Conservation (phyloP, 257 asterid species). For the Solanum tarapatanum region DNA sequence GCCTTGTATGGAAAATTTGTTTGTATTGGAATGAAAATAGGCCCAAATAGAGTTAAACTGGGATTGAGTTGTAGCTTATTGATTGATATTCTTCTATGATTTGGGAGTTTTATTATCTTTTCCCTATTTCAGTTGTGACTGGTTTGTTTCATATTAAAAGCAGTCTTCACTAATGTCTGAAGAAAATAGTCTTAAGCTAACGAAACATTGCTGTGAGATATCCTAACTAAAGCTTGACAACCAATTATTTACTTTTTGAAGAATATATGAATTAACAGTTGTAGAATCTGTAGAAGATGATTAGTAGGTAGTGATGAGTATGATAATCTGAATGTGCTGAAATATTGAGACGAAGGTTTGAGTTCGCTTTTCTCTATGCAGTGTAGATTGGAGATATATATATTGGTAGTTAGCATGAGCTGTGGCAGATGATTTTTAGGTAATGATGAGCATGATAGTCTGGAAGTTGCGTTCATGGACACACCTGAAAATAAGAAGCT, state of each 20-base stretch:
- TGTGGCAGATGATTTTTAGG: constrained; percentile 36
- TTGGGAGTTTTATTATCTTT: background rate
- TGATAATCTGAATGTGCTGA: background rate
- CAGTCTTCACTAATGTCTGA: background rate
- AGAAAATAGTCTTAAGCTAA: background rate
- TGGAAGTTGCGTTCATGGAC: constrained; percentile 43
- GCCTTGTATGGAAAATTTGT: background rate
- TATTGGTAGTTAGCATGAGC: constrained; percentile 12
- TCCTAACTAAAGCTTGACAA: background rate
- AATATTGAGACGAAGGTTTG: background rate
- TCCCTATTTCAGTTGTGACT: background rate
- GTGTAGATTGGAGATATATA: constrained; percentile 17
- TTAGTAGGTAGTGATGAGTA: background rate
- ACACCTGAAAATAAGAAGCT: constrained; percentile 36
- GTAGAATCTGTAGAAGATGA: background rate
- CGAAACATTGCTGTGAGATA: background rate
- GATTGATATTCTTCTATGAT: background rate
- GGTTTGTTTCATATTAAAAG: background rate
- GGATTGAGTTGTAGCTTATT: background rate
- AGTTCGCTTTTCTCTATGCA: constrained; percentile 11
- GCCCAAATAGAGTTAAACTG: background rate
- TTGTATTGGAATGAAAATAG: background rate
- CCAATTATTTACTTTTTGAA: background rate
- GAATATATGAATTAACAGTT: background rate
- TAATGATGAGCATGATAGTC: constrained; percentile 28